Conservation (phyloP, 2,329 filamentous ascomycete species). For the Calonectria montana region DNA sequence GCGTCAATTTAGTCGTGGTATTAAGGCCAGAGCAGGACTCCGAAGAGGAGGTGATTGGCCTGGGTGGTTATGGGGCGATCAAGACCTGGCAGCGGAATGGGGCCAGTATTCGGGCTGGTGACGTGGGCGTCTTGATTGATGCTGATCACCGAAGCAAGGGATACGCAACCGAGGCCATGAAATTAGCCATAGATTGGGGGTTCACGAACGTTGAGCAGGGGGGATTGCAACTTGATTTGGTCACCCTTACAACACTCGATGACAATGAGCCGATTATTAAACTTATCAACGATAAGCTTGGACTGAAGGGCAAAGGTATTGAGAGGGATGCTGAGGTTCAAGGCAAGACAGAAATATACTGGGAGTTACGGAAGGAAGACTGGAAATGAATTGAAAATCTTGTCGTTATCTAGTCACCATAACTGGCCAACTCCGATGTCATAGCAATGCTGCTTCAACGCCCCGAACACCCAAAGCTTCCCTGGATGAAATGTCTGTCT, state of each 20-base stretch:
- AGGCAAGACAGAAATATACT: constrained; percentile 19
- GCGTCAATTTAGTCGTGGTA: constrained; percentile 16
- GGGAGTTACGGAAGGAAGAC: constrained; percentile 15
- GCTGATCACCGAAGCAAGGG: constrained; percentile 15
- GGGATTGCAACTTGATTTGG: constrained; percentile 11
- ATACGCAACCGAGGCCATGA: constrained; percentile 18
- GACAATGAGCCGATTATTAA: constrained; percentile 10
- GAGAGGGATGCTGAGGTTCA: neutral
- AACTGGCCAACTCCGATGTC: constrained; percentile 13
- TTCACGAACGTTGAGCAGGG: constrained; percentile 4
- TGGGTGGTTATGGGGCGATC: constrained; percentile 20
- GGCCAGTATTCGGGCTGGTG: neutral
- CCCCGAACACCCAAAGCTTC: constrained; percentile 14
- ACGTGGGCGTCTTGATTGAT: constrained; percentile 16
- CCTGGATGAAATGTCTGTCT: neutral
- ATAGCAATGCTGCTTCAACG: constrained; percentile 6
- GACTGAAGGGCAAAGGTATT: neutral
- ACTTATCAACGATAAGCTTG: constrained; percentile 11
- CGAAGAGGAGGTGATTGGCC: constrained; percentile 9
- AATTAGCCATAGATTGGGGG: constrained; percentile 15
- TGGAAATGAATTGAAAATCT: constrained; percentile 19
- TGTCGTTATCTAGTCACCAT: constrained; percentile 16
- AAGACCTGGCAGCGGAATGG: constrained; percentile 4
- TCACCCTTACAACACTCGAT: constrained; percentile 13
- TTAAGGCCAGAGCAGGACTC: constrained; percentile 4